Base-by-base conservation (phyloP, 2,329 filamentous ascomycete genomes). In the Aspergillus aculeatinus region DNA sequence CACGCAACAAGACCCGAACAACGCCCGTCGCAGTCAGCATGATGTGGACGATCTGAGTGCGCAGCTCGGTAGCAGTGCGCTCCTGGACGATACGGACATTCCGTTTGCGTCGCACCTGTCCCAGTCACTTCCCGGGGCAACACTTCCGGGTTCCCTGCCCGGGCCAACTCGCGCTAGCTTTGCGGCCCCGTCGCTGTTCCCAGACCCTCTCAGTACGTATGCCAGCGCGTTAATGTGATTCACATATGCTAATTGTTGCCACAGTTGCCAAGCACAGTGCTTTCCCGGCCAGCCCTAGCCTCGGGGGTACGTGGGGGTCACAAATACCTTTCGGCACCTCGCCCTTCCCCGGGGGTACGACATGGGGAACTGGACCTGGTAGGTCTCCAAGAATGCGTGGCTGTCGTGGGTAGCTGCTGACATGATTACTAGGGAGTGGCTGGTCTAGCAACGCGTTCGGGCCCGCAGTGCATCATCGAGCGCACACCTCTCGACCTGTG, bases 1-100 rank as follows among this genome's bases (percentile, higher is more conserved):
- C 73, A 86, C 83, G 10, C 83, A 84, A 31, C 80, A 79, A 57
- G 82, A 82, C 48, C 76, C 72, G 57, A 73, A 77, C 31, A 77
- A 80, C 5, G 0, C 39, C 21, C 71, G 73, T 60, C 73, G 72
- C 48, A 72, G 74, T 1, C 81, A 82, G 27, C 77, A 80, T 29
- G 87, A 89, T 58, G 80, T 92, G 21, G 91, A 94, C 58, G 86
- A 91, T 52, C 79, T 90, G 57, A 89, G 87, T 63, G 85, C 89
- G 62, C 92, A 95, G 68, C 82, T 99, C 27, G 95, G 95, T 12
- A 98, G 94, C 75, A 93, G 92, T 68, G 95, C 93, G 12, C 81
- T 99, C 12, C 81, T 98, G 48, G 87, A 88, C 63, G 87, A 89
- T 51, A 89, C 89, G 62, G 92, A 96, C 70, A 79, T 87, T 75